Base-by-base conservation (phyloP, 169 alveolate species). In the Besnoitia besnoiti region DNA sequence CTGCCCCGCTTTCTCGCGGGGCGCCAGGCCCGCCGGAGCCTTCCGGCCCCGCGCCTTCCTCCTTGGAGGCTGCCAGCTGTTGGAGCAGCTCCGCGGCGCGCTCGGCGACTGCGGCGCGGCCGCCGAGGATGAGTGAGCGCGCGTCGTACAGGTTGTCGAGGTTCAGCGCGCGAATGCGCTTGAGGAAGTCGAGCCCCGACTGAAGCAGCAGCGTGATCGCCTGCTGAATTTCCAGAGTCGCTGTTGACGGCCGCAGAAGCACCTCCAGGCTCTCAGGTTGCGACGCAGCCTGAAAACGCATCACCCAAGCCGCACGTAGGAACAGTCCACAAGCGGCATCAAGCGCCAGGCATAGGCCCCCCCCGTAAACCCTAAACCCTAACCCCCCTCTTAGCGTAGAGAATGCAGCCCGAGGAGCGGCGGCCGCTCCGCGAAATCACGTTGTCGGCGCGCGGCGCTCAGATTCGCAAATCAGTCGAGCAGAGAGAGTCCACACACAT, bases 151-250 rank as follows among this genome's bases (percentile, higher is more conserved):
- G 30, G 82, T 62, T 49, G 12, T 87, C 77, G 67, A 87, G 85
- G 42, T 51, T 30, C 39, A 35, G 77, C n/a, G 10, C 75, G n/a
- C 85, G 82, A 19, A 67, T 4, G 67, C 55, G 19, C 89, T 76
- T 73, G 47, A 89, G 79, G 85, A 62, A 62, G 55, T 49, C 55
- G 77, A 89, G 80, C 33, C 87, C 92, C 40, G 47, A 59, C 77
- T 88, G 92, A 47, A 88, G 85, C 79, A 88, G 85, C 87, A 67
- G 49, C 67, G 30, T 27, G 59, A 88, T 14, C 14, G 92, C 85
- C 75, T 46, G 92, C 92, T 88, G 92, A 7, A 88, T 88, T 42
- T 62, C 85, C 75, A 62, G 77, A 42, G 39, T 47, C 50, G 44
- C 21, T 39, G 85, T 3, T 0, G 92, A 67, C 39, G 87, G 92